Evolutionary conservation across 2,329 filamentous ascomycete genomes (phyloP).

Genomic region (Colletotrichum destructivum): DNA sequence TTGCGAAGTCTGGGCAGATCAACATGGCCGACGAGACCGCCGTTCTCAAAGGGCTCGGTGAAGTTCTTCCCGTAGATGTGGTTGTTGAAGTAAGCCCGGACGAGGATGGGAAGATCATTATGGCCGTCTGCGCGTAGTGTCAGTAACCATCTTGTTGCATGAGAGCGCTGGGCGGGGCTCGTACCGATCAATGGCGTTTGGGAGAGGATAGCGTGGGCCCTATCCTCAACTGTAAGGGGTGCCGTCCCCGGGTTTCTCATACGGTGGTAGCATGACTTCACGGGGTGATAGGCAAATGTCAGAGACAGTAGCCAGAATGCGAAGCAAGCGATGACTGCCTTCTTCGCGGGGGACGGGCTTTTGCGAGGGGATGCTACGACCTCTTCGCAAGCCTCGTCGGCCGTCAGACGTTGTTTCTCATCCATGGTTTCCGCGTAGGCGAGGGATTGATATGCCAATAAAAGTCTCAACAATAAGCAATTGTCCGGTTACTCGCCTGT

Average conservation of each 20-base stretch:
- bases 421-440: slow-evolving; percentile 7
- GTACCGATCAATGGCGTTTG: slow-evolving; percentile 66
- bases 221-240: slow-evolving; percentile 57
- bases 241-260: slow-evolving; percentile 45
- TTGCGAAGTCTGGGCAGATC: slow-evolving; percentile 82
- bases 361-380: slow-evolving; percentile 1
- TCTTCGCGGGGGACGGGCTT: slow-evolving; percentile 26
- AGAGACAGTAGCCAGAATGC: slow-evolving; percentile 38
- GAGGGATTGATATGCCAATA: neutral
- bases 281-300: slow-evolving; percentile 18
- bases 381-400: slow-evolving; percentile 25
- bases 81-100: slow-evolving; percentile 79
- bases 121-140: slow-evolving; percentile 78
- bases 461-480: neutral
- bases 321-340: slow-evolving; percentile 35
- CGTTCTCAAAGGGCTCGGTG: slow-evolving; percentile 80
- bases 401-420: slow-evolving; percentile 17
- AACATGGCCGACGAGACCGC: slow-evolving; percentile 78
- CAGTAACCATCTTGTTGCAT: neutral
- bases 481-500: neutral
- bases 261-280: slow-evolving; percentile 40
- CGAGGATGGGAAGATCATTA: slow-evolving; percentile 85
- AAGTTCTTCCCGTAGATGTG: slow-evolving; percentile 84
- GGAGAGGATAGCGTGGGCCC: slow-evolving; percentile 62
- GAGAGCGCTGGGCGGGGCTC: neutral